Evolutionary conservation across 257 asterid genomes (phyloP).

Genomic region (Thymus mandschuricus): DNA sequence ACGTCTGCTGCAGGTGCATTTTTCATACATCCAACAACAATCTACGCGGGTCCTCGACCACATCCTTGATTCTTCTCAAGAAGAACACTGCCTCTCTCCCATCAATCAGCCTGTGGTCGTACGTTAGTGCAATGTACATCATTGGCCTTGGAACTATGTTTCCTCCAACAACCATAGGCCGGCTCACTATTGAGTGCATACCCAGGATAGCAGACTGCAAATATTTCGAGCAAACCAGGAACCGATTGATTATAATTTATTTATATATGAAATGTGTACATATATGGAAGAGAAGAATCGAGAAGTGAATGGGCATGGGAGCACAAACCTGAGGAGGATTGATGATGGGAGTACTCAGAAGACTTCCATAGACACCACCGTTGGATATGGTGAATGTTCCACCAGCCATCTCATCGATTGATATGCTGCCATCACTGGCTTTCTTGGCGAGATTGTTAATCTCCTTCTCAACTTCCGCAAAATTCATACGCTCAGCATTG

Average conservation of each 20-base stretch:
- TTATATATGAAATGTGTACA: background rate
- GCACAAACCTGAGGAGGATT: conserved; percentile 94
- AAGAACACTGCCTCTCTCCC: conserved; percentile 98
- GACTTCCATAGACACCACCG: conserved; percentile 99
- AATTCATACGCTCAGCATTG: conserved; percentile 82
- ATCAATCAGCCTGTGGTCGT: conserved; percentile 93
- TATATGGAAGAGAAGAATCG: background rate
- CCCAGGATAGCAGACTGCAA: conserved; percentile 94
- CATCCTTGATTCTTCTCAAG: conserved; percentile 89
- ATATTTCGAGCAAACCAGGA: conserved; percentile 22
- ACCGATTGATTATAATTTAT: background rate
- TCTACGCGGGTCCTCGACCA: conserved; percentile 97
- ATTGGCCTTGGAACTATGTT: conserved; percentile 86
- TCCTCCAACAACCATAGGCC: conserved; percentile 97
- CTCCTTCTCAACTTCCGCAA: conserved; percentile 94
- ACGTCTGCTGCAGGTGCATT: conserved; percentile 15
- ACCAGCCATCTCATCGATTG: conserved; percentile 99
- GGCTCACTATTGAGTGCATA: conserved; percentile 94
- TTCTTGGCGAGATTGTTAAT: conserved; percentile 88
- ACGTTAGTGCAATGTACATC: conserved; percentile 98
- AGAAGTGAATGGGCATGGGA: conserved; percentile 10
- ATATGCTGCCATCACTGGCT: conserved; percentile 86
- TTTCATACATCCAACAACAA: conserved; percentile 79
- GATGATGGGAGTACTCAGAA: conserved; percentile 93
- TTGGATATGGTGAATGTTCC: conserved; percentile 95